Percentiles rank a stretch among this genome's conserved stretches.
phyloP scores from a whole-genome alignment of 306 rosid genomes.

The Canavalia gladiata region DNA sequence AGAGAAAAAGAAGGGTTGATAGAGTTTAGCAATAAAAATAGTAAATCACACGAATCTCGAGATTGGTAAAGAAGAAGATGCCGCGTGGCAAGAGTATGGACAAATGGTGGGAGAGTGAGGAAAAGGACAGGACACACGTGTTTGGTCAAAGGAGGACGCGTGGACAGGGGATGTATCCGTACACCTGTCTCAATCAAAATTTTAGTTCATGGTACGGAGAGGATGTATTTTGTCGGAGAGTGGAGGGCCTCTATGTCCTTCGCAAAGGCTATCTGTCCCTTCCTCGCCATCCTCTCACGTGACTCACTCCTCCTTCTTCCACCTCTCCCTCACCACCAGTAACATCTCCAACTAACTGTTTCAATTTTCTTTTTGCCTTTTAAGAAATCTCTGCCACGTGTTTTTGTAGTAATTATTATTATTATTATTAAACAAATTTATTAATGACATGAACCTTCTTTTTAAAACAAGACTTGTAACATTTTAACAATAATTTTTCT shows the following conservation, averaged over 20 bases:
- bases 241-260: slow-evolving; percentile 2
- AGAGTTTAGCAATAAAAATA: not conserved
- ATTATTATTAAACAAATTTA: too few relatives aligned
- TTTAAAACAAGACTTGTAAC: too few relatives aligned
- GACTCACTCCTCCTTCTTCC: not conserved
- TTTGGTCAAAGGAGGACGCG: slow-evolving; percentile 56
- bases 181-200: slow-evolving; percentile 29
- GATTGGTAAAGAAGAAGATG: not conserved
- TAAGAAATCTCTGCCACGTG: too few relatives aligned
- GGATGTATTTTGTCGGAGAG: slow-evolving; percentile 35
- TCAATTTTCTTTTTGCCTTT: too few relatives aligned
- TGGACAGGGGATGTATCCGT: slow-evolving; percentile 48
- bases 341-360: too few relatives aligned
- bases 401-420: too few relatives aligned
- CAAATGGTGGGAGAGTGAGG: slow-evolving; percentile 11
- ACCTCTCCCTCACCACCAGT: not conserved
- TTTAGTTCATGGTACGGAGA: slow-evolving; percentile 41
- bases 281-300: not conserved
- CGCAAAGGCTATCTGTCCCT: slow-evolving; percentile 43
- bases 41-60: slow-evolving; percentile 55
- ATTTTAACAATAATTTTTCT: too few relatives aligned
- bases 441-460: too few relatives aligned
- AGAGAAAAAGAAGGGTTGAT: not conserved
- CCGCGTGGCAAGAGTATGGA: slow-evolving; percentile 27
- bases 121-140: slow-evolving; percentile 58